Conservation (phyloP, 352 stramenopile species). For the Globisporangium cystogenes region DNA sequence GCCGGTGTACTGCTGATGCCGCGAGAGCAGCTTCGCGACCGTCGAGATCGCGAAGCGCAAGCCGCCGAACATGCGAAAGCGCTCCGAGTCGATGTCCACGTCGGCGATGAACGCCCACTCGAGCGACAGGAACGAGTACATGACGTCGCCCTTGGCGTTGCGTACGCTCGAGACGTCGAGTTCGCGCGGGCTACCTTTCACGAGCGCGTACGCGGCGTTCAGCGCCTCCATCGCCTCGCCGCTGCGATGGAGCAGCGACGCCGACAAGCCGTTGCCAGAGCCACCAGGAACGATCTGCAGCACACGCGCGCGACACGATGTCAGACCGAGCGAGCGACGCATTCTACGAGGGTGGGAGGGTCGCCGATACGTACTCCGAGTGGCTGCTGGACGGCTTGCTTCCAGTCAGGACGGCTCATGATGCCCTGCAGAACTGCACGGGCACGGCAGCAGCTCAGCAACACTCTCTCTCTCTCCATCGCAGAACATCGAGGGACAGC, state of each 20-base stretch:
- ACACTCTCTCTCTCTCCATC: not conserved
- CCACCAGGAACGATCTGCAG: constrained; percentile 38
- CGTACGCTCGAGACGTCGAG: constrained; percentile 47
- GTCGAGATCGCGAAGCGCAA: constrained; percentile 46
- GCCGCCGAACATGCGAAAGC: constrained; percentile 46
- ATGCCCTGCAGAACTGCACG: constrained; percentile 71
- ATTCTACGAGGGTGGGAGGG: too few species aligned
- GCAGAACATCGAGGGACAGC: not conserved
- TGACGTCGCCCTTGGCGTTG: constrained; percentile 36
- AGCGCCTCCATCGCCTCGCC: constrained; percentile 43
- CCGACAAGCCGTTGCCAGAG: constrained; percentile 63
- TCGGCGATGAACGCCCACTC: constrained; percentile 82
- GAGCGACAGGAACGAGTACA: constrained; percentile 81
- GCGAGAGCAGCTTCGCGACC: constrained; percentile 35
- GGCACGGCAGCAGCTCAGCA: not conserved
- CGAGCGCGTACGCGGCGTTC: constrained; percentile 60
- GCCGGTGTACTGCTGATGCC: constrained; percentile 27
- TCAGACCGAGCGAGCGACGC: too few species aligned
- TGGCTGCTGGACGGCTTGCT: constrained; percentile 43
- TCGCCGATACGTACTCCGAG: constrained; percentile 28
- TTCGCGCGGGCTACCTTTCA: constrained; percentile 52
- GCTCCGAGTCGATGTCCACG: constrained; percentile 73
- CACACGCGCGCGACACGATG: not conserved
- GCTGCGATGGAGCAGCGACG: constrained; percentile 41
- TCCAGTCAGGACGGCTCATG: constrained; percentile 57